A percentile compares a stretch with the other conserved stretches of the same genome.
These are phyloP conservation scores for Yarrowia galli DNA, from an alignment of 1,139 yeast genomes.

Conservation along the genomic window DNA sequence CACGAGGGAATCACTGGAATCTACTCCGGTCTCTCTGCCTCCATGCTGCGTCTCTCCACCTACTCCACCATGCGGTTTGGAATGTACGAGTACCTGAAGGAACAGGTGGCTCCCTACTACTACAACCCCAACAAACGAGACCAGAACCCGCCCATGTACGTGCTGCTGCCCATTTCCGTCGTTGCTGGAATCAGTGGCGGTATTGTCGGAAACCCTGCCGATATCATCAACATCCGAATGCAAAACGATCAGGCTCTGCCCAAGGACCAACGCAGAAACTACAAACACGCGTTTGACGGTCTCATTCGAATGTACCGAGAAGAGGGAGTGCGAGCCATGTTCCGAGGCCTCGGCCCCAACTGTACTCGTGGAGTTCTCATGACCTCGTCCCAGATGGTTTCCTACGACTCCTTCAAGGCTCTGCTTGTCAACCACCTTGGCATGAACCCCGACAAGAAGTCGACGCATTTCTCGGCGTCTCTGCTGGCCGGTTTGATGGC, in stretches of 20 bases:
- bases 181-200: slow-evolving; percentile 85
- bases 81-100: slow-evolving; percentile 77
- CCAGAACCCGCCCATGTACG: slow-evolving; percentile 55
- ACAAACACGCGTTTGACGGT: slow-evolving; percentile 82
- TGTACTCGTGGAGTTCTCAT: slow-evolving; percentile 80
- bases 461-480: slow-evolving; percentile 81
- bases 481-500: slow-evolving; percentile 84
- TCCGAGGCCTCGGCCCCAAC: slow-evolving; percentile 81
- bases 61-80: slow-evolving; percentile 89
- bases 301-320: slow-evolving; percentile 63
- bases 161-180: slow-evolving; percentile 79
- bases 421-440: slow-evolving; percentile 60
- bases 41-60: slow-evolving; percentile 83
- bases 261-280: slow-evolving; percentile 69
- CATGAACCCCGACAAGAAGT: slow-evolving; percentile 66
- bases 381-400: slow-evolving; percentile 92
- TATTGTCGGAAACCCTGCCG: slow-evolving; percentile 85
- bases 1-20: slow-evolving; percentile 73
- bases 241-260: slow-evolving; percentile 84
- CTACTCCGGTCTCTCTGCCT: slow-evolving; percentile 83
- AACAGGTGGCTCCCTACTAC: slow-evolving; percentile 50
- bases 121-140: slow-evolving; percentile 51
- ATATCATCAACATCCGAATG: slow-evolving; percentile 88
- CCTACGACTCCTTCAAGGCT: slow-evolving; percentile 78
- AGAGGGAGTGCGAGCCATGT: slow-evolving; percentile 68